These are phyloP conservation scores for Starmerella bombi DNA, from an alignment of 805 yeast species.

Conservation along the genomic window DNA sequence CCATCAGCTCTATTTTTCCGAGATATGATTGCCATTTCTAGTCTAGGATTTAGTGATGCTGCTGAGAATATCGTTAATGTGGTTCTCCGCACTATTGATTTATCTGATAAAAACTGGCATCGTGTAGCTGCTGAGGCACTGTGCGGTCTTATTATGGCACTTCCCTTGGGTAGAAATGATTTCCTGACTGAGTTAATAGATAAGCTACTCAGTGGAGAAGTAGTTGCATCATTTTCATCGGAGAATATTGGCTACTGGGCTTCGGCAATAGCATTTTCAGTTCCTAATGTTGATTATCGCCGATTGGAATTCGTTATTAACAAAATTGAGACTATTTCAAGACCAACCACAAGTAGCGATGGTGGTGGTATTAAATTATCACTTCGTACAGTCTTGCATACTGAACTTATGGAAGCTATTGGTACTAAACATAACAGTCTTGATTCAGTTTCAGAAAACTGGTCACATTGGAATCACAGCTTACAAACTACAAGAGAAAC, in stretches of 20 bases:
- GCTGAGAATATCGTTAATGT: slow-evolving; percentile 42
- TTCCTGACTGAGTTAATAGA: not conserved
- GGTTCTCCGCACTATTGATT: not conserved
- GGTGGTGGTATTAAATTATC: slow-evolving; percentile 15
- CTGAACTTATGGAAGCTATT: slow-evolving; percentile 6
- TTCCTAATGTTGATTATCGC: slow-evolving; percentile 43
- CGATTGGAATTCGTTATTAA: slow-evolving; percentile 32
- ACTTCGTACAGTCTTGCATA: slow-evolving; percentile 5
- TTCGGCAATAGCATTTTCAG: slow-evolving; percentile 61
- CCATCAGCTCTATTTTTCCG: slow-evolving; percentile 47
- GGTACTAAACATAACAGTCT: slow-evolving; percentile 6
- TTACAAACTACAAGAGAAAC: slow-evolving; percentile 13
- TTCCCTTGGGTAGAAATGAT: slow-evolving; percentile 1
- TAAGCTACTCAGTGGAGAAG: not conserved
- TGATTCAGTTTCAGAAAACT: not conserved
- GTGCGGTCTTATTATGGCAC: slow-evolving; percentile 12
- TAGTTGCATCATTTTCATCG: slow-evolving; percentile 38
- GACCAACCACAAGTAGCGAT: slow-evolving; percentile 5
- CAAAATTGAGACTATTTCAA: not conserved
- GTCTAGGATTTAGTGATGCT: slow-evolving; percentile 23
- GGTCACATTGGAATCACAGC: slow-evolving; percentile 13
- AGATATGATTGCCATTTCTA: slow-evolving; percentile 31
- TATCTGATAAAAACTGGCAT: slow-evolving; percentile 61
- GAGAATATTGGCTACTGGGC: slow-evolving; percentile 66
- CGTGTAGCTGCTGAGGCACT: slow-evolving; percentile 55